Base-by-base conservation (phyloP, 2,329 filamentous ascomycete species). In the Neonectria sp. region DNA sequence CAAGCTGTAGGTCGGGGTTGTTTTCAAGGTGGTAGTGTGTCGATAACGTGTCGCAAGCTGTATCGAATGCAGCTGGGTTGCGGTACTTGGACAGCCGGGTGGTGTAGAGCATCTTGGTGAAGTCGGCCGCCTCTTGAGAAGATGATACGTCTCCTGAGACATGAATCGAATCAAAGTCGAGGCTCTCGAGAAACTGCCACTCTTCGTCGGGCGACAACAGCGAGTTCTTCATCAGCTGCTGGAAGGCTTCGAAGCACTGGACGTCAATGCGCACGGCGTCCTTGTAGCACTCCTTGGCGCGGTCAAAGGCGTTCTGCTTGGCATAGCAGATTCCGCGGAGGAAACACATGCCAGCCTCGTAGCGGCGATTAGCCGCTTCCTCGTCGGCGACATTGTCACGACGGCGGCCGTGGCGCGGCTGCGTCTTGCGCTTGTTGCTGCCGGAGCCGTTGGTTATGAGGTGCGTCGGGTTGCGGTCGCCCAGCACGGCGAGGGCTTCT, bases 261-360 rank as follows among this genome's bases (percentile, higher is more conserved):
- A 98, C 95, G 78, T 99, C 96, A 77, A 99, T 98, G 68, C 93
- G 91, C 52, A 98, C 95, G 2, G 96, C 96, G 76, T 97, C 94
- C 83, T 98, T 98, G 86, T 98, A 99, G 83, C 96, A 98, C 76
- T 98, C 95, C 80, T 98, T 98, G 59, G 96, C 96, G 37, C 95
- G 91, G 79, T 99, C 96, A 76, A 98, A 98, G 29, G 95, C 93
- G 80, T 98, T 99, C 80, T 97, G 94, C 82, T 97, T 97, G 7
- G 96, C 95, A 79, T 95, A 98, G 85, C 97, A 98, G 56, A 97
- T 88, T 6, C 96, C 96, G 27, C 96, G 88, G 59, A 99, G 84
- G 79, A 97, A 97, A 83, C 96, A 99, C 95, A 99, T 99, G 77
- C 93, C 94, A 0, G 96, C 96, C 82, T 99, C 95, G 75, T 96